Evolutionary conservation across 805 yeast species (phyloP).

Genomic region (Wickerhamia fluorescens): DNA sequence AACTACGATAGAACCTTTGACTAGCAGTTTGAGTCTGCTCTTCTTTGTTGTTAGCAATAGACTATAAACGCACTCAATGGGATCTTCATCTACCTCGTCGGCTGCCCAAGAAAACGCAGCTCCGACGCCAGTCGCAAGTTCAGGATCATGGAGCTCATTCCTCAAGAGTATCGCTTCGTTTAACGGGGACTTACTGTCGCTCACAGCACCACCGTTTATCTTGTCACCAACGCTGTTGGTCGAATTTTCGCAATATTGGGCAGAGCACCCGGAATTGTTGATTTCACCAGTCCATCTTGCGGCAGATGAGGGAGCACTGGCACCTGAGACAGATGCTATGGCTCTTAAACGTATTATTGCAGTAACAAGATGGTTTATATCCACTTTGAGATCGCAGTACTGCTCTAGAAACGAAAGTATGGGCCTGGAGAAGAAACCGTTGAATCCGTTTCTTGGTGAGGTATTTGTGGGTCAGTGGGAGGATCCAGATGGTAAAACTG

Average conservation of each 20-base stretch:
- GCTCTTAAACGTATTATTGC: conserved; percentile 65
- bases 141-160: conserved; percentile 79
- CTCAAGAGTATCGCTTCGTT: conserved; percentile 85
- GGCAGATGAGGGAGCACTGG: conserved; percentile 31
- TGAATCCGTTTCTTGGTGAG: conserved; percentile 95
- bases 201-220: conserved; percentile 97
- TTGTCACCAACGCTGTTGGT: conserved; percentile 81
- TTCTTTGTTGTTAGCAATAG: too few relatives aligned
- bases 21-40: too few relatives aligned
- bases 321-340: conserved; percentile 30
- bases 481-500: conserved; percentile 46
- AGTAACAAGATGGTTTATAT: conserved; percentile 85
- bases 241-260: conserved; percentile 96
- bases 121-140: conserved; percentile 3
- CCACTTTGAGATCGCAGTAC: conserved; percentile 88
- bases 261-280: conserved; percentile 81
- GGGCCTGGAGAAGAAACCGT: conserved; percentile 96
- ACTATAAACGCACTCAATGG: too few relatives aligned
- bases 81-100: too few relatives aligned
- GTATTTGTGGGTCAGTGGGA: conserved; percentile 86
- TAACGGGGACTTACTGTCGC: conserved; percentile 86
- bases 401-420: conserved; percentile 84
- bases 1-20: too few relatives aligned
- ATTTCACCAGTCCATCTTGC: conserved; percentile 57
- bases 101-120: too few relatives aligned